These are phyloP conservation scores for Xerocomus brunneocitrinus DNA, from an alignment of 768 basidiomycete species.

Conservation along the genomic window DNA sequence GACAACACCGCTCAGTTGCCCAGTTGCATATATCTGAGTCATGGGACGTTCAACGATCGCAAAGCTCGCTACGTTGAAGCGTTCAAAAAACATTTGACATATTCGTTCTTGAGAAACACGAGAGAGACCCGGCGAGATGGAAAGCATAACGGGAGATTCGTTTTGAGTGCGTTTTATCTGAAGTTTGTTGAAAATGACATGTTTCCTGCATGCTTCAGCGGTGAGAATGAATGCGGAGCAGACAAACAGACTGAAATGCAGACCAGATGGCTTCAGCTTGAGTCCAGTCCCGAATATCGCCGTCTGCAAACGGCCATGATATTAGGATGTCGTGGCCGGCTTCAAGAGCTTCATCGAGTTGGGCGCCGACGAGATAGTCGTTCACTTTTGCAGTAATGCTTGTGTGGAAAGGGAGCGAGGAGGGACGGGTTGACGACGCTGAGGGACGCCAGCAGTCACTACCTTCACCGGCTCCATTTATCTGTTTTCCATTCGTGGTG, in stretches of 20 bases:
- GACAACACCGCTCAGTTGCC: slow-evolving; percentile 66
- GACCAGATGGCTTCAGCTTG: slow-evolving; percentile 91
- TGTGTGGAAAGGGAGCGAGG: slow-evolving; percentile 42
- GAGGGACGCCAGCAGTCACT: slow-evolving; percentile 29
- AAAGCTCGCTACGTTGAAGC: slow-evolving; percentile 85
- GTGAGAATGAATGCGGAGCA: slow-evolving; percentile 3
- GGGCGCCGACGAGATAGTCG: slow-evolving; percentile 79
- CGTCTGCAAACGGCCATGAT: slow-evolving; percentile 80
- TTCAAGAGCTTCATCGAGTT: slow-evolving; percentile 75
- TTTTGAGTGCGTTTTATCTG: slow-evolving; percentile 79
- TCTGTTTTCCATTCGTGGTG: slow-evolving; percentile 21
- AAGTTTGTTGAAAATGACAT: slow-evolving; percentile 71
- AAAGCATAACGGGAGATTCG: slow-evolving; percentile 80
- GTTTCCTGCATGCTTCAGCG: slow-evolving; percentile 55
- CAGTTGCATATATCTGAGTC: slow-evolving; percentile 77
- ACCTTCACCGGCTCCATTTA: slow-evolving; percentile 13
- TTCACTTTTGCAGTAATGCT: slow-evolving; percentile 51
- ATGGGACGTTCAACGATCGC: slow-evolving; percentile 79
- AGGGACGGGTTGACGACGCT: slow-evolving; percentile 45
- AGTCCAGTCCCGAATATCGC: slow-evolving; percentile 68
- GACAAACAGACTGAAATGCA: not conserved
- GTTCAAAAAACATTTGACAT: slow-evolving; percentile 86
- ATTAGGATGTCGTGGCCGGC: slow-evolving; percentile 68
- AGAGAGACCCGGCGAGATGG: slow-evolving; percentile 61
- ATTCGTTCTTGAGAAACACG: slow-evolving; percentile 65